Evolutionary conservation across 148 eudicot genomes (phyloP).

Genomic region (Vaccinium myrtillus): DNA sequence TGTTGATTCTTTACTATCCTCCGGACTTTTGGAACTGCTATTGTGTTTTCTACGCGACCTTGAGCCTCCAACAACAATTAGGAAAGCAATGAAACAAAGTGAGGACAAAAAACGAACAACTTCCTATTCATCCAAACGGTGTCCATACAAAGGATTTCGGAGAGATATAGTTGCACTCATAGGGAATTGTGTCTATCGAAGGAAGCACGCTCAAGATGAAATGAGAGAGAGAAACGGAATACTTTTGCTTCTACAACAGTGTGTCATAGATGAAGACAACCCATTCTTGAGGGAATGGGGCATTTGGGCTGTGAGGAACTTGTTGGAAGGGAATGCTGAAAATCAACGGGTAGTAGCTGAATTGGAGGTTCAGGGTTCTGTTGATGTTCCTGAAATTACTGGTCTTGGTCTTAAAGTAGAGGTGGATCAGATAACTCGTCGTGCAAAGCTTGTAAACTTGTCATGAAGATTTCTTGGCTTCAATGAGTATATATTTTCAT

Average conservation of each 20-base stretch:
- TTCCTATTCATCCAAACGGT: slow-evolving; percentile 34
- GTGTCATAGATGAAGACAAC: slow-evolving; percentile 82
- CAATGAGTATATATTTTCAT: background rate
- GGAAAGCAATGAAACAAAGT: slow-evolving; percentile 47
- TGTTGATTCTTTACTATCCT: slow-evolving; percentile 36
- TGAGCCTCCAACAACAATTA: slow-evolving; percentile 73
- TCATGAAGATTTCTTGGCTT: slow-evolving; percentile 24
- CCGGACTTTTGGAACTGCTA: slow-evolving; percentile 67
- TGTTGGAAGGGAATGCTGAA: slow-evolving; percentile 67
- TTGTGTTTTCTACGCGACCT: slow-evolving; percentile 59
- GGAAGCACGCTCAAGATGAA: slow-evolving; percentile 72
- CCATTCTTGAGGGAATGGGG: slow-evolving; percentile 97
- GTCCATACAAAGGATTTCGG: slow-evolving; percentile 84
- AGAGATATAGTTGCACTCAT: slow-evolving; percentile 77
- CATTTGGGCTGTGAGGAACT: slow-evolving; percentile 62
- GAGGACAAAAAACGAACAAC: slow-evolving; percentile 27
- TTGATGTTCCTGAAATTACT: slow-evolving; percentile 69
- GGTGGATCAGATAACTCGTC: slow-evolving; percentile 62
- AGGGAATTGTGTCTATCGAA: slow-evolving; percentile 61
- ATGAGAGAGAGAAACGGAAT: slow-evolving; percentile 65
- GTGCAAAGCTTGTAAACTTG: slow-evolving; percentile 70
- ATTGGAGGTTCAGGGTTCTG: slow-evolving; percentile 79
- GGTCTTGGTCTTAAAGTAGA: slow-evolving; percentile 72
- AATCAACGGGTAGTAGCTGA: slow-evolving; percentile 58
- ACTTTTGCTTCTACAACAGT: slow-evolving; percentile 67